phyloP scores from a whole-genome alignment of 108 stramenopile species.

The Aurantiochytrium sp. region DNA sequence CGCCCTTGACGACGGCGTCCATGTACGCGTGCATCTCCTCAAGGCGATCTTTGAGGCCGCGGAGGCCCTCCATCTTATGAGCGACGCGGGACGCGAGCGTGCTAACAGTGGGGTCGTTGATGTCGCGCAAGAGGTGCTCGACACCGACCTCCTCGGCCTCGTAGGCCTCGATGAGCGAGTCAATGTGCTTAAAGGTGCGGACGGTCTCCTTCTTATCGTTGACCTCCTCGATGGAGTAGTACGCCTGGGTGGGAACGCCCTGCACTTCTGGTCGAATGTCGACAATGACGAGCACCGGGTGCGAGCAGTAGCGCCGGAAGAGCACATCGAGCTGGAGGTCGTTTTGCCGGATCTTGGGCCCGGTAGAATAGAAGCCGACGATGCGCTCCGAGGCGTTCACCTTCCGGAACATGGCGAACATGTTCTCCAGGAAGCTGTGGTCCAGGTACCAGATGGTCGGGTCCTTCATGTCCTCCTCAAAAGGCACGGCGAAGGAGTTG shows the following conservation, averaged over 20 bases:
- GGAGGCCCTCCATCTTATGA: conserved; percentile 84
- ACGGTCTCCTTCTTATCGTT: conserved; percentile 69
- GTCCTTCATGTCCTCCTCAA: conserved; percentile 86
- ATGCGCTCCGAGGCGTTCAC: conserved; percentile 76
- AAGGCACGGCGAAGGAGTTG: conserved; percentile 96
- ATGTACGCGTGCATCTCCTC: conserved; percentile 88
- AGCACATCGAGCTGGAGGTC: conserved; percentile 80
- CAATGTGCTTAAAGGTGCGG: conserved; percentile 87
- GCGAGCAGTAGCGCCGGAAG: conserved; percentile 69
- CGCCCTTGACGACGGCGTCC: conserved; percentile 57
- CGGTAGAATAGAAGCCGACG: conserved; percentile 89
- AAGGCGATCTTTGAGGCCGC: conserved; percentile 77
- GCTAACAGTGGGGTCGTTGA: conserved; percentile 95
- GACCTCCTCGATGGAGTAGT: conserved; percentile 82
- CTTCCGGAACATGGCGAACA: conserved; percentile 46
- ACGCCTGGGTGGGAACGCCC: conserved; percentile 87
- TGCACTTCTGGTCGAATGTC: conserved; percentile 87
- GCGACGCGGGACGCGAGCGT: conserved; percentile 85
- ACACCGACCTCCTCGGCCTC: conserved; percentile 98
- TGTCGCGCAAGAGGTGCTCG: conserved; percentile 95
- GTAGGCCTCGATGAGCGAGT: conserved; percentile 77
- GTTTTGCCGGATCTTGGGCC: conserved; percentile 77
- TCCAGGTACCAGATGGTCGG: conserved; percentile 82
- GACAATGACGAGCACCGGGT: conserved; percentile 94
- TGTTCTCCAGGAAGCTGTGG: conserved; percentile 92